phyloP scores from a whole-genome alignment of 495 filamentous ascomycete genomes.

The Tuber melanosporum region DNA sequence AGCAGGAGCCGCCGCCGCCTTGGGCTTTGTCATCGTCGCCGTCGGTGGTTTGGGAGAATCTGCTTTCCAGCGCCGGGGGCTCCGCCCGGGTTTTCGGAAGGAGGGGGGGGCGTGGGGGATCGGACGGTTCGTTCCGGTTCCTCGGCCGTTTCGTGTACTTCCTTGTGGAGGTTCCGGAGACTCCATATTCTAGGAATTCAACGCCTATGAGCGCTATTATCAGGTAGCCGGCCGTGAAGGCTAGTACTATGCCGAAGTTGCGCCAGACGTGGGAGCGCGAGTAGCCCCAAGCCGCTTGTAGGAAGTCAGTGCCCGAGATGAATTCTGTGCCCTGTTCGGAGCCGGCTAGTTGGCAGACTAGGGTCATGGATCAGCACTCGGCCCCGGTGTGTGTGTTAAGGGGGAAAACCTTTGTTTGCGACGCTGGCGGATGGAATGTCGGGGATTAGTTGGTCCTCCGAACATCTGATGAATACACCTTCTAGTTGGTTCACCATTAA shows the following conservation, averaged over 20 bases:
- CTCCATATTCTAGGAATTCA: constrained; percentile 63
- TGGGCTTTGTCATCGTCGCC: constrained; percentile 19
- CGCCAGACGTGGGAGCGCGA: constrained; percentile 64
- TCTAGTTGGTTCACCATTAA: constrained; percentile 48
- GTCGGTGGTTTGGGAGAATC: constrained; percentile 7
- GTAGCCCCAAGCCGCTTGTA: constrained; percentile 55
- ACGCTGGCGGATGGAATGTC: constrained; percentile 32
- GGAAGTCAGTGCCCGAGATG: constrained; percentile 57
- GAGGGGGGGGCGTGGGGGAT: background rate
- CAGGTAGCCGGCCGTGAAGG: constrained; percentile 63
- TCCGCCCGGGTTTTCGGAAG: background rate
- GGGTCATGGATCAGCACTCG: constrained; percentile 4
- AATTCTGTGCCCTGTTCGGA: constrained; percentile 45
- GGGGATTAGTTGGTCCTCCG: constrained; percentile 36
- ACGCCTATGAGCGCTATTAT: constrained; percentile 60
- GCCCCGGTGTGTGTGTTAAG: background rate
- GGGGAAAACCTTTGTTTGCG: constrained; percentile 37
- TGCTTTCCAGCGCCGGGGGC: background rate
- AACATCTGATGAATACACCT: constrained; percentile 36
- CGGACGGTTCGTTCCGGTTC: constrained; percentile 7
- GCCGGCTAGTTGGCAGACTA: constrained; percentile 55
- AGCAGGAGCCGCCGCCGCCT: constrained; percentile 45
- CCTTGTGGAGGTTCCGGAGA: constrained; percentile 53
- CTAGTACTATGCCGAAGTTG: constrained; percentile 70
- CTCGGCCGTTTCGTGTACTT: constrained; percentile 30